Evolutionary conservation across 116 monocot genomes (phyloP), one percentile per base, ranked within the genome.

Genomic region (Trichopus zeylanicus): DNA sequence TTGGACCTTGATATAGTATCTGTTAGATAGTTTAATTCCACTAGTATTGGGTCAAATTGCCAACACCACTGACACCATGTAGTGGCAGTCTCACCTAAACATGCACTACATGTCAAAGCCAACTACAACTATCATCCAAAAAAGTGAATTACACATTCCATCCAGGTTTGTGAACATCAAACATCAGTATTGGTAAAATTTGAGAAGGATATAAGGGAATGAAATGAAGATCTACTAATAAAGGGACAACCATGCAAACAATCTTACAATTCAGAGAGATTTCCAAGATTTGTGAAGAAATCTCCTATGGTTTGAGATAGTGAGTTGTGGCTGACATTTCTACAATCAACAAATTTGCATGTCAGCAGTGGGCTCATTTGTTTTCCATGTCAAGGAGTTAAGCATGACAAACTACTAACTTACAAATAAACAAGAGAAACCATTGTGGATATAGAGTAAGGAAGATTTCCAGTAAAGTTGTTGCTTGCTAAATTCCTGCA

Each of bases 401-500:
- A 0, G 22, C 38, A 48, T 9, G 5, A 48, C 15, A 67, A 26
- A 62, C 18, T 23, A 77, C 46, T 15, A 56, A 57, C 80, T 81
- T 74, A 92, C 92, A 92, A 48, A 74, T 81, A 92, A 53, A 63
- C 54, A 37, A 92, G 74, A 12, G 81, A 84, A 58, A 42, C 49
- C 78, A 92, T 87, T 20, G 22, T 11, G 57, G 78, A 77, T 71
- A 92, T 61, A 22, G 88, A 92, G 46, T 84, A 92, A 3, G 92
- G 88, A 74, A 92, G 71, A 52, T 77, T 84, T 29, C 92, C 87
- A 42, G 31, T 74, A 51, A 92, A 62, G 27, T 77, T 81, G 60
- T 92, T 92, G 62, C 49, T 64, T 53, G 81, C 88, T 55, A 92
- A 79, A 75, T 92, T 92, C 74, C 92, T 91, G 78, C 57, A 67